Evolutionary conservation across 1,284 basidiomycete species (phyloP), one percentile per base, ranked within the genome.

Genomic region (Schizopora paradoxa): DNA sequence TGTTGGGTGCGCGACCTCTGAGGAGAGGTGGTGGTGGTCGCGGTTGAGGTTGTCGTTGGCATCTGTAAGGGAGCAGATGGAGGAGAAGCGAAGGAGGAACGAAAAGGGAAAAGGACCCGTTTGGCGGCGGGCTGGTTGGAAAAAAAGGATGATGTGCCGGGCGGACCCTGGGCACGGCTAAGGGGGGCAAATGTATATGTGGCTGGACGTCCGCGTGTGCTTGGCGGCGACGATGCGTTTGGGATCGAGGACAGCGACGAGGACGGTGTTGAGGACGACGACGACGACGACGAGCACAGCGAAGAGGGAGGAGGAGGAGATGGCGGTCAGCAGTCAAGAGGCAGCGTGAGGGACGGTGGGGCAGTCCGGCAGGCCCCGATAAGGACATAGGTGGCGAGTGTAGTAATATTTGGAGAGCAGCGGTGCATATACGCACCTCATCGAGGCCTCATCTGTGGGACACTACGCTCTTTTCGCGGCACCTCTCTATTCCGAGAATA

Each of bases 221-320:
- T 21, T 21, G 45, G 16, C 33, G 33, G 21, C 39, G 25, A 16
- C 42, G 33, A n/a, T 44, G n/a, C 13, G 38, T 19, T 25, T 37
- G 19, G 13, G 4, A 3, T n/a, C 13, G 14, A 31, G 16, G 22
- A 38, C 10, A 28, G 35, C 25, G 36, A 6, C 36, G 44, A 38
- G 16, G 23, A 35, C 33, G 44, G 14, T 21, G 37, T 28, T 19
- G 36, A 22, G 25, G 36, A 41, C 29, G 41, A 23, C 21, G 44
- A 34, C 22, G 37, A 40, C 16, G 37, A 27, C 35, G 27, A 18
- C 26, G 34, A 31, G 23, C 21, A 41, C 38, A 21, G 28, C 31
- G 26, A 22, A 42, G 45, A 23, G 14, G 46, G 40, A 42, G 14
- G 22, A n/a, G 22, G 14, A 38, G 41, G 16, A 21, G 41, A n/a